Evolutionary conservation across 768 basidiomycete species (phyloP), one percentile per base, ranked within the genome.

Genomic region (Serpula lacrymans): DNA sequence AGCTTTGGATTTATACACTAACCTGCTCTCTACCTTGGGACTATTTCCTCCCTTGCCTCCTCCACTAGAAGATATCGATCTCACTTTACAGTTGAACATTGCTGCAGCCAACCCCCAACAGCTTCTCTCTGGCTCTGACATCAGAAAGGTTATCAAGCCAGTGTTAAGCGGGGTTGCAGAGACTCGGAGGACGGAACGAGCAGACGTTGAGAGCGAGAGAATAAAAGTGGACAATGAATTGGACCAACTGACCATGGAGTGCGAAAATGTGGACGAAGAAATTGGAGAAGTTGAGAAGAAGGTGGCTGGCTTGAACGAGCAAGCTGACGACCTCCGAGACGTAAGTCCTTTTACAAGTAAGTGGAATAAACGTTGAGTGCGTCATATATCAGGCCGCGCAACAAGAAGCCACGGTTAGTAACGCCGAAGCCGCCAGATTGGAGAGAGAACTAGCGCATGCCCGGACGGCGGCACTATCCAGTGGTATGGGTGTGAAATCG

Each of bases 211-310:
- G 63, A 87, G 78, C 46, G 84, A 88, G 46, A 75, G 79, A 31
- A 85, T 93, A 48, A 79, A 77, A 50, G 75, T 90, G 20, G 89
- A 93, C 46, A 78, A 94, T 49, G 84, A 88, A 45, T 75, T 90
- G 8, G 92, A 95, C 54, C 76, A 84, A 49, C 63, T 89, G 38
- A 77, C 73, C 1, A 64, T 81, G 39, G 82, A 87, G 46, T 88
- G 86, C 54, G 90, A 94, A 59, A 85, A 86, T 41, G 64, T 84
- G 45, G 86, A 87, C 42, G 82, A 89, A 52, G 88, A 92, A 47
- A 77, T 86, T 17, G 69, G 65, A 34, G 84, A 84, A 53, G 57
- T 84, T 17, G 84, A 87, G 57, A 83, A 84, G 60, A 86, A 88
- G 58, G 82, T 84, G 8, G 69, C 67, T 16, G 77, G 64, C 6